Base-by-base conservation (phyloP, 2,329 filamentous ascomycete species). In the Trichoderma aggressivum region DNA sequence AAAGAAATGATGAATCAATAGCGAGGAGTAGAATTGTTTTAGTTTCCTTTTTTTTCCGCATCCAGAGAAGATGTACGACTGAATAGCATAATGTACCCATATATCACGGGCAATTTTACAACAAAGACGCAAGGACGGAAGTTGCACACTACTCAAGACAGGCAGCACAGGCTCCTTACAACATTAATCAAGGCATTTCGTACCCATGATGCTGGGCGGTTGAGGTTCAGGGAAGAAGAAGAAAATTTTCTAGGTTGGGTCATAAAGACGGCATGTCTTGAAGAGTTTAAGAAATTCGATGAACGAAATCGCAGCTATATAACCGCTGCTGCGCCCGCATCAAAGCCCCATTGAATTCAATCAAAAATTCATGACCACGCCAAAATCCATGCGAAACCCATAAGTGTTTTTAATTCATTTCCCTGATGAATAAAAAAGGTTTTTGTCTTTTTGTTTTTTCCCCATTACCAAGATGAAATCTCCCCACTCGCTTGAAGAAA, bases 1-100 rank as follows among this genome's bases (percentile, higher is more conserved):
- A 8, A 94, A 92, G 86, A 94, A 93, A 83, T 92, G 70, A 74
- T 18, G 16, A 12, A 26, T 16, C 8, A 36, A 12, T n/a, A 67
- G 34, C 64, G 53, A 67, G 55, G 26, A 21, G 53, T 58, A 32
- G 7, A 21, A n/a, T 16, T n/a, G 16, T 16, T 21, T 39, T 61
- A 18, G n/a, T 61, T 43, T 43, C 7, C 7, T 39, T 21, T 21
- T 30, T 30, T 53, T 26, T 55, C 0, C 11, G 16, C 47, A 36
- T 55, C 12, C n/a, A 10, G 12, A 4, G 5, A 16, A 14, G 14
- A 36, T 24, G 28, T 12, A 8, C 14, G 14, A 3, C 4, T 21
- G 47, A 65, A 24, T n/a, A 18, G 43, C 62, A 16, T 65, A 21
- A 39, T 67, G 64, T 67, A 59, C 3, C 5, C 21, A 21, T 53